Base-by-base conservation (phyloP, 116 monocot species). In the Phalaenopsis hybrid region DNA sequence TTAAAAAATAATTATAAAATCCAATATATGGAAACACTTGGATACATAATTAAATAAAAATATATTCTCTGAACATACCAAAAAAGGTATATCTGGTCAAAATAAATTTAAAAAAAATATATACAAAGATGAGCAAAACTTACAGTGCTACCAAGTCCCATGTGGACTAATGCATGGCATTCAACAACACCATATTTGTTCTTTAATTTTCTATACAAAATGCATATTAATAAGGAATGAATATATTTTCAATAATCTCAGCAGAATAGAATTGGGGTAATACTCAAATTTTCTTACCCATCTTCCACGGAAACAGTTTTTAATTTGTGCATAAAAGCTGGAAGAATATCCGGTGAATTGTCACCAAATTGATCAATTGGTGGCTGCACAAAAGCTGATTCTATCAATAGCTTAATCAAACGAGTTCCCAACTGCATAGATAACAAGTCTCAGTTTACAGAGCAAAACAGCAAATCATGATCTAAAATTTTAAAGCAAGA, bases 71-170 rank as follows among this genome's bases (percentile, higher is more conserved):
- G 49, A 21, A 17, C 57, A 10, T 13, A 55, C 55, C 0, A 63
- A 57, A 28, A 25, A 67, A 67, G 6, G 67, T 67, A 67, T 28
- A 25, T 25, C 25, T 25, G 67, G 2, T 67, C 28, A 67, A 67
- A 67, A 67, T 67, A 25, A 1, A 41, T 41, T 41, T 41, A 41
- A 41, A 41, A 41, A 41, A 41, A 41, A 67, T 23, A 65, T 25
- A 28, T 67, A 55, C 16, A 55, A 55, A 16, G 55, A 3, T 55
- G 0, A 55, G 67, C 5, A 46, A 80, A 82, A 83, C 96, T 88
- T 93, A 96, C 96, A 52, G 89, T 88, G 84, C 86, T 92, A 68
- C 89, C 90, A 83, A 96, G 90, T 4, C 96, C 96, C 61, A 87
- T 78, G 78, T 90, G 94, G 57, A 93, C 94, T 28, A 96, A 45